These are phyloP conservation scores for Aspergillus sp. DNA, from an alignment of 2,329 filamentous ascomycete species.

Conservation along the genomic window DNA sequence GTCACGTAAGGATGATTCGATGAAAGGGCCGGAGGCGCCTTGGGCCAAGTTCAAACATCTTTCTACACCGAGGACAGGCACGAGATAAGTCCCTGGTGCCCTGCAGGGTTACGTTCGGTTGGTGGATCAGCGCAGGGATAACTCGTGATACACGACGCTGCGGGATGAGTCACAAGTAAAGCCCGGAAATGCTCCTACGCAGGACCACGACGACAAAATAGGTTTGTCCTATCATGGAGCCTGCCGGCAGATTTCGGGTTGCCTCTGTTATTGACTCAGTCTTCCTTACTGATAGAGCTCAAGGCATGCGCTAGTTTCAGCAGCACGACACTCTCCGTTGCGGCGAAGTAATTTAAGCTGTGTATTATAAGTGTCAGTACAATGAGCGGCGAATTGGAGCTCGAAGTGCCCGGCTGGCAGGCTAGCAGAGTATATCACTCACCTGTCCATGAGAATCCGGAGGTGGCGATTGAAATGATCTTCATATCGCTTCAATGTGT, in stretches of 20 bases:
- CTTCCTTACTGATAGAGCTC: slow-evolving; percentile 44
- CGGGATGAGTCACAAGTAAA: not conserved
- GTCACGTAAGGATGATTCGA: not conserved
- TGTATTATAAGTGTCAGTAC: not conserved
- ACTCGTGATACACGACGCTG: not conserved
- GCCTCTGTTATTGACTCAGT: slow-evolving; percentile 27
- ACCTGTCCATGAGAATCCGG: slow-evolving; percentile 87
- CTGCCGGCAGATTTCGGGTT: not conserved
- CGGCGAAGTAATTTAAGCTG: slow-evolving; percentile 86
- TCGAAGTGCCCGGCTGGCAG: not conserved
- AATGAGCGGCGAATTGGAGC: no score
- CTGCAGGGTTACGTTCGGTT: not conserved
- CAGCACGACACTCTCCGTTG: slow-evolving; percentile 93
- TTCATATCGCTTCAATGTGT: slow-evolving; percentile 89
- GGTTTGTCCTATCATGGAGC: not conserved
- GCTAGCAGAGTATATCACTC: not conserved
- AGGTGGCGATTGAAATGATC: slow-evolving; percentile 88
- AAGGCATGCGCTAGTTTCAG: slow-evolving; percentile 64
- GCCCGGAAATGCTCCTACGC: not conserved
- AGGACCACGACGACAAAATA: not conserved
- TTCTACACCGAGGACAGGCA: not conserved
- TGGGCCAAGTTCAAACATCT: not conserved
- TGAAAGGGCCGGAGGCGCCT: not conserved
- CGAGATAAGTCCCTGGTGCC: not conserved
- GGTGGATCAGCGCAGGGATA: not conserved